phyloP scores from a whole-genome alignment of 768 basidiomycete genomes.

The Russula sp. region DNA sequence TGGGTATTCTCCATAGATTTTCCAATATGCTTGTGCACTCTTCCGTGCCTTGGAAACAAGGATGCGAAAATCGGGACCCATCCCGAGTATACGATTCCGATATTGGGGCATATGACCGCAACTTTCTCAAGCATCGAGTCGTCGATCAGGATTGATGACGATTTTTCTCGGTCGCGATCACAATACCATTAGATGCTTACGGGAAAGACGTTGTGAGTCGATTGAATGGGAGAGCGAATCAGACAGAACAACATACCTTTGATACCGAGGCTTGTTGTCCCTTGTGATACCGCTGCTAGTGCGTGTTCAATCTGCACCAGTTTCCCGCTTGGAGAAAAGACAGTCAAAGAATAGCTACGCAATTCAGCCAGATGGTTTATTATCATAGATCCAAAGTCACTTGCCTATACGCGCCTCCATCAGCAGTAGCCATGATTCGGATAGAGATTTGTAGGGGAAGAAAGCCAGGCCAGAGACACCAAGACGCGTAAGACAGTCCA shows the following conservation, averaged over 20 bases:
- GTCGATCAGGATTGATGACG: conserved; percentile 95
- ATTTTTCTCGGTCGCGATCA: conserved; percentile 99
- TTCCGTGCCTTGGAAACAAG: conserved; percentile 93
- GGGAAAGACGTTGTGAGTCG: conserved; percentile 22
- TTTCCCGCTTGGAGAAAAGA: conserved; percentile 98
- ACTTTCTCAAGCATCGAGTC: conserved; percentile 98
- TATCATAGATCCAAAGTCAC: conserved; percentile 9
- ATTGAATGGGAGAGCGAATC: conserved; percentile 22
- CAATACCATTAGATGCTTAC: conserved; percentile 96
- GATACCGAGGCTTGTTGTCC: conserved; percentile 96
- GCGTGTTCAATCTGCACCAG: conserved; percentile 99
- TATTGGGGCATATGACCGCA: conserved; percentile 95
- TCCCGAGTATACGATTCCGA: conserved; percentile 99
- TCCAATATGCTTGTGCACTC: conserved; percentile 99
- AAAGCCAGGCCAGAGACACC: neutral
- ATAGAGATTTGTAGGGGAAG: neutral
- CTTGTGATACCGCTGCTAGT: conserved; percentile 90
- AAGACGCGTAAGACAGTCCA: conserved; percentile 23
- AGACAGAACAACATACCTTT: conserved; percentile 66
- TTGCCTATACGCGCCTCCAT: conserved; percentile 46
- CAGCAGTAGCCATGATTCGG: conserved; percentile 68
- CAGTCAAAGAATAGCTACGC: conserved; percentile 92
- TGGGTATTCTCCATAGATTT: conserved; percentile 97
- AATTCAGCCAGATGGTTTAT: neutral
- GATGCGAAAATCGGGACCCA: conserved; percentile 98